phyloP scores from a whole-genome alignment of 1,139 yeast genomes.

The Lipomyces yarrowii region DNA sequence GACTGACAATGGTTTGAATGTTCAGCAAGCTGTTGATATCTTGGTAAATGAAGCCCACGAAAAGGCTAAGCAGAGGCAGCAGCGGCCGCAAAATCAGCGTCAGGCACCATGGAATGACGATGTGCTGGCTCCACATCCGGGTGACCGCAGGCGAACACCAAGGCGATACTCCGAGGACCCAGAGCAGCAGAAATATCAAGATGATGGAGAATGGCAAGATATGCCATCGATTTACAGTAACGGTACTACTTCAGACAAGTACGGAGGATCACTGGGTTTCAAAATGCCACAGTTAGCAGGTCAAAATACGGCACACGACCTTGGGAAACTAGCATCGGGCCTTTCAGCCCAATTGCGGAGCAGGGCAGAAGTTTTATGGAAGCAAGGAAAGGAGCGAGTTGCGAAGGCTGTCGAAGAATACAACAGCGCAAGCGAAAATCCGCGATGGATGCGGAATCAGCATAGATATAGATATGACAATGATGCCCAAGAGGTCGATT shows the following conservation, averaged over 20 bases:
- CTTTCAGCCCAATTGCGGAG: slow-evolving; percentile 64
- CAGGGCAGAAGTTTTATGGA: slow-evolving; percentile 63
- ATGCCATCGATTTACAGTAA: slow-evolving; percentile 26
- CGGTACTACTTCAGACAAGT: not conserved
- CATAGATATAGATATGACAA: slow-evolving; percentile 47
- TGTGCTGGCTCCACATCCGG: slow-evolving; percentile 22
- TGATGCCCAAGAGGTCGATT: slow-evolving; percentile 31
- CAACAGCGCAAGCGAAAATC: slow-evolving; percentile 51
- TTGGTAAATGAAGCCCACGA: slow-evolving; percentile 63
- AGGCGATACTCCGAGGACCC: not conserved
- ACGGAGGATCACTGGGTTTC: not conserved
- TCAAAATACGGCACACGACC: slow-evolving; percentile 38
- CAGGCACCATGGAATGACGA: slow-evolving; percentile 7
- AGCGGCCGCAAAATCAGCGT: not conserved
- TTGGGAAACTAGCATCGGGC: slow-evolving; percentile 56
- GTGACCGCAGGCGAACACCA: not conserved
- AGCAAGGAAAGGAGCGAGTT: slow-evolving; percentile 62
- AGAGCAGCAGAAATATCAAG: slow-evolving; percentile 2
- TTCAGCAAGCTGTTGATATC: slow-evolving; percentile 67
- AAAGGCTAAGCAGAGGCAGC: slow-evolving; percentile 34
- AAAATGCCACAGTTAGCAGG: slow-evolving; percentile 6
- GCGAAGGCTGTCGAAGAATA: slow-evolving; percentile 68
- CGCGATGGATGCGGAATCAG: slow-evolving; percentile 75
- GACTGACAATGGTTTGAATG: slow-evolving; percentile 58
- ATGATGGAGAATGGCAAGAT: slow-evolving; percentile 24